phyloP scores from a whole-genome alignment of 306 rosid species.

The Vachellia pachyceras region DNA sequence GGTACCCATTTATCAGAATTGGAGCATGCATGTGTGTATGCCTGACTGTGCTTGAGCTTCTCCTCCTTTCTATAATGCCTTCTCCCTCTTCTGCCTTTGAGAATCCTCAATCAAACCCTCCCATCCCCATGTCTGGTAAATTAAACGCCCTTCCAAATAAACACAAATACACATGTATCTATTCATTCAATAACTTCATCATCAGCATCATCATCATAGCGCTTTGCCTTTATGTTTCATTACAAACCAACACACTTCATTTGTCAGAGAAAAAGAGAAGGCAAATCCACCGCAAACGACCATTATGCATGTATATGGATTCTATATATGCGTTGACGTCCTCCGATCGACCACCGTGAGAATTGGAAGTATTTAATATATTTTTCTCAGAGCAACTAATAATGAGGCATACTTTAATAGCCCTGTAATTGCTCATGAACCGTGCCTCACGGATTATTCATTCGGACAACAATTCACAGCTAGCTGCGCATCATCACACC shows the following conservation, averaged over 20 bases:
- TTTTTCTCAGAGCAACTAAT: neutral
- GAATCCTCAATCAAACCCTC: no score
- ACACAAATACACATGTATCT: neutral
- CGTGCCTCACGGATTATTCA: neutral
- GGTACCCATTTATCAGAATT: no score
- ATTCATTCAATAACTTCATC: neutral
- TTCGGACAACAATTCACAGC: neutral
- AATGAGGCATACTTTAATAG: neutral
- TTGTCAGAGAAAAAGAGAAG: neutral
- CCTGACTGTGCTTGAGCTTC: no score
- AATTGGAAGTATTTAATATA: neutral
- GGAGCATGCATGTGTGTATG: no score
- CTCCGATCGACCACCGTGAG: neutral
- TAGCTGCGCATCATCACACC: neutral
- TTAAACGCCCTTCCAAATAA: neutral
- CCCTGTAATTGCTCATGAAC: neutral
- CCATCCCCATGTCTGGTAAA: no score
- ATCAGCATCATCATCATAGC: no score
- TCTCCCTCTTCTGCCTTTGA: no score
- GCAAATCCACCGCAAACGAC: no score
- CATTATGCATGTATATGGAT: no score
- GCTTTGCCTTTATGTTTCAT: neutral
- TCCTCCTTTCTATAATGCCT: no score
- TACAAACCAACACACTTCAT: neutral
- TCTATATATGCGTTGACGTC: no score